These are phyloP conservation scores for Camellia japonica DNA, from an alignment of 148 eudicot species.

Conservation along the genomic window DNA sequence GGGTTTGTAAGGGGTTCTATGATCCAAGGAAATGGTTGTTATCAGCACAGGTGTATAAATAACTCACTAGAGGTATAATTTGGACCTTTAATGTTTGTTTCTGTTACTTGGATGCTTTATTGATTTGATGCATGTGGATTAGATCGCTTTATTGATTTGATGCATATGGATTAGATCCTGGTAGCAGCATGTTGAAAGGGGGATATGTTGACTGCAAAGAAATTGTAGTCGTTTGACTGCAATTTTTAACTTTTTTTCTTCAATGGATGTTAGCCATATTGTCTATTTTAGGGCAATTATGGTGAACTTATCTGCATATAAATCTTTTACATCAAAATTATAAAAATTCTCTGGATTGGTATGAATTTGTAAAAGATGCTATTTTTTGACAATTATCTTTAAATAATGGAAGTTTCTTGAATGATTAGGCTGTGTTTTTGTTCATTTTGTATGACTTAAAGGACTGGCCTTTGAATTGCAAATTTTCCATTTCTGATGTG, in stretches of 20 bases:
- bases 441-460: neutral
- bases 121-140: neutral
- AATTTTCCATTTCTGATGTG: neutral
- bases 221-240: neutral
- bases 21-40: slow-evolving; percentile 97
- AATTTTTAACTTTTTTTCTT: neutral
- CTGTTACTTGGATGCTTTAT: slow-evolving; percentile 3
- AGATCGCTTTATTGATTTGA: neutral
- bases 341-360: too few species aligned
- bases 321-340: too few species aligned
- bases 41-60: slow-evolving; percentile 84
- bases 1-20: slow-evolving; percentile 94
- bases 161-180: neutral
- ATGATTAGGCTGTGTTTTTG: neutral
- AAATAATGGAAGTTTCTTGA: neutral
- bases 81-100: neutral
- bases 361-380: too few species aligned
- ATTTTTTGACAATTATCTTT: neutral
- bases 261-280: neutral
- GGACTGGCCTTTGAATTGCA: neutral
- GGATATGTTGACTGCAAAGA: neutral
- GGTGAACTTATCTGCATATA: neutral
- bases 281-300: neutral
- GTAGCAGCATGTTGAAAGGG: neutral
- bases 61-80: slow-evolving; percentile 69